Evolutionary conservation across 257 asterid genomes (phyloP).

Genomic region (Solanum medicagineum): DNA sequence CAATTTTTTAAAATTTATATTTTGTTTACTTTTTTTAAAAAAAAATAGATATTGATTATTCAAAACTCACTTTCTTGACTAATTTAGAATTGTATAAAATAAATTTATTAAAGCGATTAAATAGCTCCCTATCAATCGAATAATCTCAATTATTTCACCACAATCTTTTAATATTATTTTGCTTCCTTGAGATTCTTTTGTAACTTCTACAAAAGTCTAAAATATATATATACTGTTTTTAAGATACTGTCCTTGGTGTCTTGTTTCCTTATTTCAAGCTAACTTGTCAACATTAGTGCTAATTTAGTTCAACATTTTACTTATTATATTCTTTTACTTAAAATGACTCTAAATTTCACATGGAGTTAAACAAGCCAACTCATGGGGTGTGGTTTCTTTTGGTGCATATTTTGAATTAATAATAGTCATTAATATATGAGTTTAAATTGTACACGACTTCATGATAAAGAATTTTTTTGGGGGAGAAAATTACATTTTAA

Average conservation of each 20-base stretch:
- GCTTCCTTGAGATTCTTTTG: neutral
- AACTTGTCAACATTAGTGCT: neutral
- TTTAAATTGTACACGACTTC: neutral
- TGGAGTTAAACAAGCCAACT: neutral
- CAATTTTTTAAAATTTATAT: neutral
- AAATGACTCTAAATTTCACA: neutral
- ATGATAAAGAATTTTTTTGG: neutral
- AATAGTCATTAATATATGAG: neutral
- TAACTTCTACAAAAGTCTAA: neutral
- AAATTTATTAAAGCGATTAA: neutral
- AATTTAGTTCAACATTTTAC: neutral
- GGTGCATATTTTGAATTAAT: neutral
- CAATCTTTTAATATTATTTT: neutral
- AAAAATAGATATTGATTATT: neutral
- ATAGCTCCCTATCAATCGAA: neutral
- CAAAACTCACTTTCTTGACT: neutral
- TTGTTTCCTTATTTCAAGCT: constrained; percentile 15
- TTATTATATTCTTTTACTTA: neutral
- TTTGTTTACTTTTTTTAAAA: neutral
- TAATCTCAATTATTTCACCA: neutral
- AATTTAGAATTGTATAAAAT: neutral
- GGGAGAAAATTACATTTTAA: no score
- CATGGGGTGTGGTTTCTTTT: neutral
- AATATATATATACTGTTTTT: neutral
- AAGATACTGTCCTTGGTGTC: neutral